Evolutionary conservation across 164 flowering plant species (phyloP).

Genomic region (Berberis thunbergii): DNA sequence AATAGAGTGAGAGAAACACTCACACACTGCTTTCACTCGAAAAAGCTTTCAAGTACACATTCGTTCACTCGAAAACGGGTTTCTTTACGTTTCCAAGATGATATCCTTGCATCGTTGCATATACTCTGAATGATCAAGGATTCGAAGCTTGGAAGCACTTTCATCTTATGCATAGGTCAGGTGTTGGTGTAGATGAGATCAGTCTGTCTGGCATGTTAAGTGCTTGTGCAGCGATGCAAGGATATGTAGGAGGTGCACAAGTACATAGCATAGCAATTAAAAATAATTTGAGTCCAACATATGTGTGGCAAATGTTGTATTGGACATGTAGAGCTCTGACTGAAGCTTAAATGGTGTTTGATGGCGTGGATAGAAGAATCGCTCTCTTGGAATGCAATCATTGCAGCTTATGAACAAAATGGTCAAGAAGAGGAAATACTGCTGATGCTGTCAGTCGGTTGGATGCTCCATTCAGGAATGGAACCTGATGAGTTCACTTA

Average conservation of each 20-base stretch:
- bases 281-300: not conserved
- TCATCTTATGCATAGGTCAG: constrained; percentile 2
- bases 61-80: too few relatives aligned
- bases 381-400: constrained; percentile 9
- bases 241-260: not conserved
- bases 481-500: constrained; percentile 8
- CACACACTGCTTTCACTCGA: too few relatives aligned
- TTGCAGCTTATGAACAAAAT: constrained; percentile 10
- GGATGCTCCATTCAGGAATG: constrained; percentile 5
- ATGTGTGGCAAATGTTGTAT: constrained; percentile 1
- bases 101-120: not conserved
- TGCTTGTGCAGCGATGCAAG: not conserved
- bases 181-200: not conserved
- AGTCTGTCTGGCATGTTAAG: not conserved
- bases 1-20: too few relatives aligned
- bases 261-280: not conserved
- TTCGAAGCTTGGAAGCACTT: not conserved
- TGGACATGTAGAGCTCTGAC: constrained; percentile 7
- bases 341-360: constrained; percentile 2
- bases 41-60: too few relatives aligned
- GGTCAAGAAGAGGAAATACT: constrained; percentile 5
- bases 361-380: constrained; percentile 5
- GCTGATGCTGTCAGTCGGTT: not conserved
- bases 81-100: too few relatives aligned
- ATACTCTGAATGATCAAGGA: constrained; percentile 6